These are phyloP conservation scores for Phoma sp. DNA, from an alignment of 2,329 filamentous ascomycete species.

Conservation along the genomic window DNA sequence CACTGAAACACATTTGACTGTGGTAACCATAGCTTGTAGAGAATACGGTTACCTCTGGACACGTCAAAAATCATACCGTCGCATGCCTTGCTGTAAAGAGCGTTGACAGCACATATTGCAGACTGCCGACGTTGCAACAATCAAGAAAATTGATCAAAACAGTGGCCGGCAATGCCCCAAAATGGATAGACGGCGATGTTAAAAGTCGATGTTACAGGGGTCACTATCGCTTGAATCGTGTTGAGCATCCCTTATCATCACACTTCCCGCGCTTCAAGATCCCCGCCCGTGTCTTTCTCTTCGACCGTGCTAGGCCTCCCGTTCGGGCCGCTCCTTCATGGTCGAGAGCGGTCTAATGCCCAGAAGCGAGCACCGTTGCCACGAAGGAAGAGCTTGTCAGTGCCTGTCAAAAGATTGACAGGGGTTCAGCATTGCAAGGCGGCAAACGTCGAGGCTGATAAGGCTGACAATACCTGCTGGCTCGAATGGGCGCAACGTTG, in stretches of 20 bases:
- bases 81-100: too few relatives aligned
- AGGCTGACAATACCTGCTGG: neutral
- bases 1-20: too few relatives aligned
- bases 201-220: neutral
- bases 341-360: conserved; percentile 5
- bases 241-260: conserved; percentile 1
- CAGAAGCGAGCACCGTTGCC: neutral
- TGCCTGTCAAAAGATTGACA: neutral
- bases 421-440: neutral
- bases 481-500: too few relatives aligned
- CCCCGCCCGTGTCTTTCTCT: conserved; percentile 4
- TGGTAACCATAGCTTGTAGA: too few relatives aligned
- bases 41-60: too few relatives aligned
- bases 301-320: conserved; percentile 11
- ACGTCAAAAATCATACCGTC: too few relatives aligned
- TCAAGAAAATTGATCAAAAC: neutral
- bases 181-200: neutral
- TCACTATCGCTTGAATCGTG: neutral
- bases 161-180: neutral
- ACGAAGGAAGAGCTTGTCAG: neutral
- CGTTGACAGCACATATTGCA: too few relatives aligned
- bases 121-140: too few relatives aligned
- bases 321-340: conserved; percentile 12
- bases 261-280: neutral
- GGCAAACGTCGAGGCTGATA: neutral